Conservation (phyloP, 345 rosid genomes). For the Aquilaria sinensis region DNA sequence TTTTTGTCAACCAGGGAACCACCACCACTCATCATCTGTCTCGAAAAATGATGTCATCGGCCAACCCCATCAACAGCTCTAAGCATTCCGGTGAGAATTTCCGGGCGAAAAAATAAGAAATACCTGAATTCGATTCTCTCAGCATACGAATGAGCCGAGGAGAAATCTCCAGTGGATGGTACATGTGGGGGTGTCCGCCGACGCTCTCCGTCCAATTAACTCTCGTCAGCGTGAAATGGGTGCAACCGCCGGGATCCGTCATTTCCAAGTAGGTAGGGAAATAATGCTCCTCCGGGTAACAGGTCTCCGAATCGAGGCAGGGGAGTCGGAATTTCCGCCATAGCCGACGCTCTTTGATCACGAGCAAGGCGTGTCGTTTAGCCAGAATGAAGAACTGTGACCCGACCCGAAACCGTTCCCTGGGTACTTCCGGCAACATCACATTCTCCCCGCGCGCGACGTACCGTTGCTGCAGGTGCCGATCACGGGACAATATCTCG, state of each 20-base stretch:
- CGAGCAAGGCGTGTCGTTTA: slow-evolving; percentile 61
- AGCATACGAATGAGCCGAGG: slow-evolving; percentile 35
- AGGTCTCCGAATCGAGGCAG: slow-evolving; percentile 43
- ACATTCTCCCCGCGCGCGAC: slow-evolving; percentile 48
- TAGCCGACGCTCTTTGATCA: slow-evolving; percentile 48
- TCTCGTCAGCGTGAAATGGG: slow-evolving; percentile 56
- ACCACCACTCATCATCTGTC: slow-evolving; percentile 16
- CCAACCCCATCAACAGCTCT: slow-evolving; percentile 60
- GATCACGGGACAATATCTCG: slow-evolving; percentile 61
- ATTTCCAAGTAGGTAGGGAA: slow-evolving; percentile 78
- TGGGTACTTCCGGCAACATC: slow-evolving; percentile 68
- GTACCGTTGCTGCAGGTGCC: slow-evolving; percentile 56
- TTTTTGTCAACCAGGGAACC: no score
- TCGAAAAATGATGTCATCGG: slow-evolving; percentile 54
- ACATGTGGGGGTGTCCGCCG: slow-evolving; percentile 73
- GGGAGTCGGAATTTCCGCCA: slow-evolving; percentile 79
- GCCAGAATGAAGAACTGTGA: slow-evolving; percentile 83
- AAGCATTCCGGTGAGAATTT: slow-evolving; percentile 68
- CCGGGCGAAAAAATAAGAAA: slow-evolving; percentile 62
- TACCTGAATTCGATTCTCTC: slow-evolving; percentile 45
- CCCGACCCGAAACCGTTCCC: slow-evolving; percentile 61
- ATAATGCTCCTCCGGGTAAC: slow-evolving; percentile 93
- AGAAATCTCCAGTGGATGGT: slow-evolving; percentile 41
- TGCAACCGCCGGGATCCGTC: slow-evolving; percentile 64
- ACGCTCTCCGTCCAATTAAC: slow-evolving; percentile 85